Evolutionary conservation across 352 stramenopile species (phyloP), one percentile per base, ranked within the genome.

Genomic region (Phytophthora vignae): DNA sequence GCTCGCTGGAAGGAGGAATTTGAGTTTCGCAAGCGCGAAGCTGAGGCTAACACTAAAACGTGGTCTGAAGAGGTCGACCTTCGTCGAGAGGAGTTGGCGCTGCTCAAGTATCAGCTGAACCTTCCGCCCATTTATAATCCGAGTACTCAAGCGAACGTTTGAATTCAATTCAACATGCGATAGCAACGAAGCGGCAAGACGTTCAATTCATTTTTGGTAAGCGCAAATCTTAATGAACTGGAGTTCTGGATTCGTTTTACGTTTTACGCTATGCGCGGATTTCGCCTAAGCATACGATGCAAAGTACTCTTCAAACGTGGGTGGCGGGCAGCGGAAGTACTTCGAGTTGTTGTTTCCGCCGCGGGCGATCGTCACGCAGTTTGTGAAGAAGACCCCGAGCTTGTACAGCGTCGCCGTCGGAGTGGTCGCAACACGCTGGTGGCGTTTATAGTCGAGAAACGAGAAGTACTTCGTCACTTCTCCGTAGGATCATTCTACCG

Each of bases 171-270:
- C 11, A 46, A 46, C 38, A 46, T 46, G 38, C 38, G 38, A 46
- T 46, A 46, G 38, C 38, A 46, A 46, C 38, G 38, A 46, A 46
- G 38, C 38, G 38, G 38, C 38, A 46, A 46, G n/a, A 46, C 11
- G 11, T 46, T 46, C 38, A 46, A 46, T 46, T 46, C 38, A 46
- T 46, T 46, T 46, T 46, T 46, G 38, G 38, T 46, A 46, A 46
- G 38, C 38, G 38, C 38, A 46, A n/a, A 46, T 46, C 38, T 46
- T 46, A 46, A 46, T 46, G 38, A 46, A 46, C 38, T 46, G 38
- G 38, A n/a, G n/a, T 46, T 46, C 38, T 46, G 38, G 5, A 1
- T 46, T n/a, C n/a, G 38, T 17, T 46, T 46, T 46, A 46, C 38
- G 38, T 46, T 46, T 46, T 46, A 46, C 38, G 38, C 38, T 12